Percentiles rank a stretch among this genome's conserved stretches.
Evolutionary conservation across 768 basidiomycete genomes (phyloP).

Genomic region (Rhodotorula kratochvilovae): DNA sequence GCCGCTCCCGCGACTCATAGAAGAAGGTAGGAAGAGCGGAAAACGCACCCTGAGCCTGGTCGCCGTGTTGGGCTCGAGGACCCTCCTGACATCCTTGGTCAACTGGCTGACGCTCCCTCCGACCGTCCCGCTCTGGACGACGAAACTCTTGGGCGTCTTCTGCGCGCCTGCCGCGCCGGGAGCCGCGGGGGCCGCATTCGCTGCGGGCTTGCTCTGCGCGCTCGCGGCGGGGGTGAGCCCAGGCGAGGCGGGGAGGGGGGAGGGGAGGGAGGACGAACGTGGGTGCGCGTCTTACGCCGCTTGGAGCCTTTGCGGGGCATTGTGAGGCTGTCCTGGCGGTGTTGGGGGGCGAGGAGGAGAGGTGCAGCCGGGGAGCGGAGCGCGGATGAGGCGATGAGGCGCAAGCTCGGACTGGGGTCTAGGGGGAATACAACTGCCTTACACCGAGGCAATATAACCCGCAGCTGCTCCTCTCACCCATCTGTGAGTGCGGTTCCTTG

Average conservation of each 20-base stretch:
- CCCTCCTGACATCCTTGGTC: slow-evolving; percentile 85
- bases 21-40: too few species aligned
- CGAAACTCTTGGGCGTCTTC: slow-evolving; percentile 76
- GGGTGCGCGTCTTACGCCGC: slow-evolving; percentile 43
- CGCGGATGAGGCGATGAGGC: not conserved
- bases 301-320: slow-evolving; percentile 38
- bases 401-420: too few species aligned
- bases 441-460: too few species aligned
- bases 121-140: slow-evolving; percentile 92
- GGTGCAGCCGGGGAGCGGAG: too few species aligned
- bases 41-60: slow-evolving; percentile 70
- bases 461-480: too few species aligned
- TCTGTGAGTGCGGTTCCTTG: too few species aligned
- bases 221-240: not conserved
- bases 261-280: slow-evolving; percentile 7
- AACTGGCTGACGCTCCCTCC: slow-evolving; percentile 80
- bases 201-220: slow-evolving; percentile 22
- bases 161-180: not conserved
- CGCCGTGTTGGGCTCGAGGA: slow-evolving; percentile 98
- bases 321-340: not conserved
- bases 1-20: too few species aligned
- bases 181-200: not conserved
- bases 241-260: not conserved
- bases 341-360: not conserved
- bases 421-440: too few species aligned